Conservation (phyloP, 2,329 filamentous ascomycete species). For the Chaetomium sp. region DNA sequence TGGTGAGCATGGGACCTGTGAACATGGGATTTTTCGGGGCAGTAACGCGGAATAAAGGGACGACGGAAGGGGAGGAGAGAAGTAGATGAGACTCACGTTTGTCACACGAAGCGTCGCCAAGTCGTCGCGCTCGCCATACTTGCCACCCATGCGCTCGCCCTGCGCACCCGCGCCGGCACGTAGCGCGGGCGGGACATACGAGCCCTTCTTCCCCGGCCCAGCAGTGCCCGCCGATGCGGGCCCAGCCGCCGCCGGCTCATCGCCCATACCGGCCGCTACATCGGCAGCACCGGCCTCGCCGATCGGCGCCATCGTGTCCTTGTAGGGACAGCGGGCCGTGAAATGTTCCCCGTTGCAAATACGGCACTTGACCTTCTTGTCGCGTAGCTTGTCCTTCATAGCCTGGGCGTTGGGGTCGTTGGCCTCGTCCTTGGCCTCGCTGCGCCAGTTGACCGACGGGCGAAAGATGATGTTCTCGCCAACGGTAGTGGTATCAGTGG, state of each 20-base stretch:
- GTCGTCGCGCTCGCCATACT: conserved; percentile 90
- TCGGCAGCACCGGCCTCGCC: conserved; percentile 56
- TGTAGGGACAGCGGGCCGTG: conserved; percentile 97
- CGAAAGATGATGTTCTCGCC: conserved; percentile 98
- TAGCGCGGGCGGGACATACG: conserved; percentile 91
- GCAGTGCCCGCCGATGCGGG: conserved; percentile 49
- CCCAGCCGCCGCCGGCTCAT: conserved; percentile 39
- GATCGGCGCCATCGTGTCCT: conserved; percentile 95
- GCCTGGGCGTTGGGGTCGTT: conserved; percentile 65
- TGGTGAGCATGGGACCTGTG: background rate
- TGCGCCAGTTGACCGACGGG: conserved; percentile 89
- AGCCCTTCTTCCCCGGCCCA: conserved; percentile 64
- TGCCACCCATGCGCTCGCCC: conserved; percentile 80
- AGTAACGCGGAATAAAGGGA: background rate
- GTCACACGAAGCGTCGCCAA: conserved; percentile 93
- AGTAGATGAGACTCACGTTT: conserved; percentile 61
- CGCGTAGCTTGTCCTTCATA: conserved; percentile 80
- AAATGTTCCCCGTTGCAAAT: conserved; percentile 99
- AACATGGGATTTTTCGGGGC: background rate
- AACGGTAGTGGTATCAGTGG: conserved; percentile 82
- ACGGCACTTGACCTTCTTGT: conserved; percentile 99
- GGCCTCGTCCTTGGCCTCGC: conserved; percentile 73
- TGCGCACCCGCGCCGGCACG: conserved; percentile 54
- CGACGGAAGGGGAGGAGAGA: background rate
- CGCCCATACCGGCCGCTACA: conserved; percentile 48